Base-by-base conservation (phyloP, 2,329 filamentous ascomycete species). In the Scytalidium sp. region DNA sequence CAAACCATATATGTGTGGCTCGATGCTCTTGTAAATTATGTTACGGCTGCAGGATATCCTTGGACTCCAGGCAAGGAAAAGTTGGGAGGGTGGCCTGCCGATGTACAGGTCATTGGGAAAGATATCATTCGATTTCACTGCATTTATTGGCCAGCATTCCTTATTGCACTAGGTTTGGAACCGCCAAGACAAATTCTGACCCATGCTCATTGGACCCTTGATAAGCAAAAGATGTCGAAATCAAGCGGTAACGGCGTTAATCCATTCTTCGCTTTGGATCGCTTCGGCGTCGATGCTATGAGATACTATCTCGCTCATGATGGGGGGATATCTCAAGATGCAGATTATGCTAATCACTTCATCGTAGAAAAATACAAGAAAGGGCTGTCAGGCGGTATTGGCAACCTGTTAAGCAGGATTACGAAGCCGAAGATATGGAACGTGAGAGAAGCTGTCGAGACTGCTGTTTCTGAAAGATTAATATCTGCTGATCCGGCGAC, bases 1-100 rank as follows among this genome's bases (percentile, higher is more conserved):
- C 94, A 97, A 69, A 97, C 92, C 2, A 93, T 99, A 50, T 99
- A 99, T 63, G 95, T 99, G 25, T 99, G 94, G 94, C 80, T 99
- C 0, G 95, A 99, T 70, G 94, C 94, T 1, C 80, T 99, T 23
- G 79, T 97, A 61, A 99, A 97, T 68, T 99, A 99, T 66, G 72
- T 94, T 46, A 96, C 92, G 15, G 90, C 86, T 55, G 82, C 90
- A 1, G 91, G 93, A 13, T 97, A 95, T 64, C 90, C 90, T 0
- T 90, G 87, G 83, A 70, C 83, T 1, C 85, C 88, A 0, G 83
- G 83, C 2, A 72, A 78, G 3, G 82, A 87, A 52, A 67, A 75
- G 13, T 72, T 71, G 19, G 79, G 79, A 45, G 84, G 88, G 20
- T 99, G 94, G 93, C 94, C 94, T 3, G 90, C 90, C 8, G 85